These are phyloP conservation scores for Dryas integrifolia DNA, from an alignment of 331 rosid genomes.

Conservation along the genomic window DNA sequence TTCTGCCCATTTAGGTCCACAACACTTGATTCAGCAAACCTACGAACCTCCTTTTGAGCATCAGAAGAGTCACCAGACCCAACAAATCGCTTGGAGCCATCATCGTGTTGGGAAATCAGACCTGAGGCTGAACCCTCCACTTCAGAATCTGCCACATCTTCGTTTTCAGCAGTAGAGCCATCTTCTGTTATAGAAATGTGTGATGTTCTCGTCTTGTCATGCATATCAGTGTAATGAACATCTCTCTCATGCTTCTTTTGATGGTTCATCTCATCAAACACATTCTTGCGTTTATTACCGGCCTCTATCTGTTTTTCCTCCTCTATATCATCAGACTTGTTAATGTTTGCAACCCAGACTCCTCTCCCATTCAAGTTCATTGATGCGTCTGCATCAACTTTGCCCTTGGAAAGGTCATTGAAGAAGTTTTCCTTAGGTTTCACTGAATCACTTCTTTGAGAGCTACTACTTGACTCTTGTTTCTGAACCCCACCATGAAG, in stretches of 20 bases:
- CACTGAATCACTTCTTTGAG: constrained; percentile 50
- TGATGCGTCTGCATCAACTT: constrained; percentile 53
- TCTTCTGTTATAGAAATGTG: constrained; percentile 71
- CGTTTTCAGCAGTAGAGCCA: constrained; percentile 91
- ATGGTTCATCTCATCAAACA: constrained; percentile 55
- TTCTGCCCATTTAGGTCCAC: constrained; percentile 62
- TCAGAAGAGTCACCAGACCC: constrained; percentile 61
- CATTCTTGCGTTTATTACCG: constrained; percentile 57
- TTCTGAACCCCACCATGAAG: constrained; percentile 54
- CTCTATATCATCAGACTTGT: constrained; percentile 54
- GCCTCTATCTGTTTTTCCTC: constrained; percentile 57
- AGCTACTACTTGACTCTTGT: constrained; percentile 52
- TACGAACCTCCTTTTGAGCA: constrained; percentile 51
- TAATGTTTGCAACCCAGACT: constrained; percentile 51
- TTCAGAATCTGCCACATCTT: constrained; percentile 92
- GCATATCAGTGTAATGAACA: constrained; percentile 50
- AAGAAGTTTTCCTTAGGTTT: constrained; percentile 82
- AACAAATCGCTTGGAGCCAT: constrained; percentile 53
- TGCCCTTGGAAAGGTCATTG: constrained; percentile 70
- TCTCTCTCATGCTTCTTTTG: constrained; percentile 75
- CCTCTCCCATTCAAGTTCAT: constrained; percentile 67
- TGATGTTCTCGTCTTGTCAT: constrained; percentile 65
- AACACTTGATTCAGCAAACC: constrained; percentile 43
- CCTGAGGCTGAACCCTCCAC: constrained; percentile 77
- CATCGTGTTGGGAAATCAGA: constrained; percentile 48